Conservation (phyloP, 768 basidiomycete genomes). For the Tylopilus felleus region DNA sequence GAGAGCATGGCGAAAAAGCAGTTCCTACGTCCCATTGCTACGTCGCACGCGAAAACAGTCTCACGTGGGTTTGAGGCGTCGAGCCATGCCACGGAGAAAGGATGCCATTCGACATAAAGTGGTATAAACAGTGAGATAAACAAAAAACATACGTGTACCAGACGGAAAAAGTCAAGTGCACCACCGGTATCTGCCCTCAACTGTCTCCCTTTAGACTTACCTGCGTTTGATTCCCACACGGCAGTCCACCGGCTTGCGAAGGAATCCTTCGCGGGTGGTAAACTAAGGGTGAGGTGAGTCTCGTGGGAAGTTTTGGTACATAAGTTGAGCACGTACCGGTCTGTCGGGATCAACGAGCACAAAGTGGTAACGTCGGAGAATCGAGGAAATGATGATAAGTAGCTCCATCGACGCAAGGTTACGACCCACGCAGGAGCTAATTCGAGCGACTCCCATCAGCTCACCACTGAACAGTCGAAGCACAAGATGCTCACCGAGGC, state of each 20-base stretch:
- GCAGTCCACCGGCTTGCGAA: conserved; percentile 78
- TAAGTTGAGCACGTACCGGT: conserved; percentile 39
- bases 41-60: conserved; percentile 19
- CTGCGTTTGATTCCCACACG: conserved; percentile 69
- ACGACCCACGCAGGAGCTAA: conserved; percentile 77
- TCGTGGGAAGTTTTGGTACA: conserved; percentile 4
- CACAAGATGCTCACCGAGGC: conserved; percentile 49
- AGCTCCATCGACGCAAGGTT: conserved; percentile 81
- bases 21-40: not conserved
- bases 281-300: conserved; percentile 41
- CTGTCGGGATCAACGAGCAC: conserved; percentile 59
- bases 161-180: not conserved
- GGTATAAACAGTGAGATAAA: not conserved
- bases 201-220: conserved; percentile 28
- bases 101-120: not conserved
- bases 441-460: not conserved
- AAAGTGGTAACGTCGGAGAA: conserved; percentile 73
- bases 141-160: not conserved
- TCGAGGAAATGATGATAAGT: conserved; percentile 75
- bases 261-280: conserved; percentile 78
- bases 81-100: not conserved
- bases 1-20: conserved; percentile 2
- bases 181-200: not conserved
- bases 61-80: not conserved
- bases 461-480: not conserved